Conservation (phyloP, 2,329 filamentous ascomycete species). For the Botrytis fabae region DNA sequence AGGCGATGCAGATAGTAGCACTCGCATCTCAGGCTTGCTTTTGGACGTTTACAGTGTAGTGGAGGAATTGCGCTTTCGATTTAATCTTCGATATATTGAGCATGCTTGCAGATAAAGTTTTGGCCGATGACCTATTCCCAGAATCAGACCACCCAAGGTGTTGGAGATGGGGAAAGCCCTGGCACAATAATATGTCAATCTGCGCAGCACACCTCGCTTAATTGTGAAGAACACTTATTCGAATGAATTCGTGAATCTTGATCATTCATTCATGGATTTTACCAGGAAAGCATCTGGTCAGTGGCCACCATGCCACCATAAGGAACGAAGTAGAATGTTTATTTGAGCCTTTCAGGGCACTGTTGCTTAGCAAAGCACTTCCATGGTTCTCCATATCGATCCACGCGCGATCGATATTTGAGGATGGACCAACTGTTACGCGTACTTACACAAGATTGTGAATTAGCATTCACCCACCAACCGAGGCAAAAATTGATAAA, state of each 20-base stretch:
- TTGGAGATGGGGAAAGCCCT: neutral
- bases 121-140: neutral
- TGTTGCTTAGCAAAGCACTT: neutral
- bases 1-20: neutral
- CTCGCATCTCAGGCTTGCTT: neutral
- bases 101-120: neutral
- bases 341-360: neutral
- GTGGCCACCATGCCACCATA: neutral
- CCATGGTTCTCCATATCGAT: neutral
- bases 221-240: neutral
- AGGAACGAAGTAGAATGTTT: neutral
- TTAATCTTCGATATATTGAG: neutral
- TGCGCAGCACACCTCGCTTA: neutral
- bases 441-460: neutral
- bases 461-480: neutral
- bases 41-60: neutral
- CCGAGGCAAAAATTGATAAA: neutral
- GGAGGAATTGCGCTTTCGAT: neutral
- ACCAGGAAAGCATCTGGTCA: neutral
- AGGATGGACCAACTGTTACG: neutral
- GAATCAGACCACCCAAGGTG: neutral
- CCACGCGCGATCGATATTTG: neutral
- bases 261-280: neutral
- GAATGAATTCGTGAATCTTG: neutral
- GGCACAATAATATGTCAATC: neutral